phyloP scores from a whole-genome alignment of 768 basidiomycete species.

The Tulasnella sp. region DNA sequence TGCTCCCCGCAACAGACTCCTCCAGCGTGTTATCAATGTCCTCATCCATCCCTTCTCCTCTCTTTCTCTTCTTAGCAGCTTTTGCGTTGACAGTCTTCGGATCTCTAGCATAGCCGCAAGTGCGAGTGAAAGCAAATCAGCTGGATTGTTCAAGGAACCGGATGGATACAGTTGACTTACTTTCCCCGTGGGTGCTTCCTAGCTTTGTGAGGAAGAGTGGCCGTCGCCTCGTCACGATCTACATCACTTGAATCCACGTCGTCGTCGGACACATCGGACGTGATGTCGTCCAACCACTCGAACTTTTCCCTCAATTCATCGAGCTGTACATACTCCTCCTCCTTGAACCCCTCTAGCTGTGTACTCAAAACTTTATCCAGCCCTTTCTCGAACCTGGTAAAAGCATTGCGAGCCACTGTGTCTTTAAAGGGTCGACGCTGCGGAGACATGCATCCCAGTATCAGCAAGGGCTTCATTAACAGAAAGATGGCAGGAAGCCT shows the following conservation, averaged over 20 bases:
- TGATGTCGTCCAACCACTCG: conserved; percentile 58
- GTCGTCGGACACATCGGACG: conserved; percentile 56
- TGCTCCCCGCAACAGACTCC: neutral
- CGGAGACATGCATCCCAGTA: conserved; percentile 25
- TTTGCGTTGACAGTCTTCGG: neutral
- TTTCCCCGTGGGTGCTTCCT: conserved; percentile 1
- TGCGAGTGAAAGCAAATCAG: neutral
- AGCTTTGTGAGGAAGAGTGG: conserved; percentile 9
- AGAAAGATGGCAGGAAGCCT: neutral
- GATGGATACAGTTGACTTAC: neutral
- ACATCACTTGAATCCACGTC: conserved; percentile 21
- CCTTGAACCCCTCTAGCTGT: conserved; percentile 54
- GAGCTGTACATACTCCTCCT: conserved; percentile 57
- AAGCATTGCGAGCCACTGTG: conserved; percentile 50
- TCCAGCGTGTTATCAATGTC: conserved; percentile 14
- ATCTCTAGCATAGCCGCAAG: neutral
- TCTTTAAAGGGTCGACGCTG: conserved; percentile 53
- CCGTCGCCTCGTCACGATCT: neutral
- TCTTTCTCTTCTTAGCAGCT: neutral
- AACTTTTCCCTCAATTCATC: conserved; percentile 54
- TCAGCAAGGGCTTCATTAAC: neutral
- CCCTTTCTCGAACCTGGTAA: conserved; percentile 54
- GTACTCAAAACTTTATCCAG: conserved; percentile 62
- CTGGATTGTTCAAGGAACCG: neutral
- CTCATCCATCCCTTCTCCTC: conserved; percentile 5